Base-by-base conservation (phyloP, 225 moss, liverwort and hornwort genomes). In the Straminergon stramineum region DNA sequence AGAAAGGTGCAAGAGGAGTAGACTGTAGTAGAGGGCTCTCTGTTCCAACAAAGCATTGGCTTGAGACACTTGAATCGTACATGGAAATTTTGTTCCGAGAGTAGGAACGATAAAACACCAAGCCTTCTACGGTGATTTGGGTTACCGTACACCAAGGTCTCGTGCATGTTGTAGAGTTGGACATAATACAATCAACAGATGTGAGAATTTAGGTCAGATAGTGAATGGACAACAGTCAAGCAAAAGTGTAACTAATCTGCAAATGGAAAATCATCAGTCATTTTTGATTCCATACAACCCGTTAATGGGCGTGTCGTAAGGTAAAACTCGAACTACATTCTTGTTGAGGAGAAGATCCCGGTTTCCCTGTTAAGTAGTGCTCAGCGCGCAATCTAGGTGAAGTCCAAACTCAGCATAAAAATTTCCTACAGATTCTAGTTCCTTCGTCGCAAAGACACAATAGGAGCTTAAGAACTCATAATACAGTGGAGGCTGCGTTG, bases 381-480 rank as follows among this genome's bases (percentile, higher is more conserved):
- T 87, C 76, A 24, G 51, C 76, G 81, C 83, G 70, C 51, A 85
- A 92, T 78, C 88, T 83, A 79, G 48, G 77, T 71, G 75, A 89
- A 84, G 83, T 79, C n/a, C 86, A 89, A 66, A 87, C 91, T 92
- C 91, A 85, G 89, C 87, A 69, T 87, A 82, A 91, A 88, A 93
- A 77, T 74, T 86, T 90, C 83, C 91, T 91, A 88, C 45, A 41
- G 68, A 86, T 80, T 79, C 90, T 90, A 90, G 17, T 83, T 80
- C 68, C 79, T 75, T 67, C 64, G 61, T 87, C 64, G 66, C 79
- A 30, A 87, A 89, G 83, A 84, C 85, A 64, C 79, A 55, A 68
- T 86, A 88, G 60, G 86, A 89, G 81, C 35, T 86, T 51, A 76
- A 76, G 84, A 90, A 84, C 81, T 90, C 90, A 93, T 88, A 75